These are phyloP conservation scores for Ulota crispa DNA, from an alignment of 225 moss, liverwort and hornwort species.

Conservation along the genomic window DNA sequence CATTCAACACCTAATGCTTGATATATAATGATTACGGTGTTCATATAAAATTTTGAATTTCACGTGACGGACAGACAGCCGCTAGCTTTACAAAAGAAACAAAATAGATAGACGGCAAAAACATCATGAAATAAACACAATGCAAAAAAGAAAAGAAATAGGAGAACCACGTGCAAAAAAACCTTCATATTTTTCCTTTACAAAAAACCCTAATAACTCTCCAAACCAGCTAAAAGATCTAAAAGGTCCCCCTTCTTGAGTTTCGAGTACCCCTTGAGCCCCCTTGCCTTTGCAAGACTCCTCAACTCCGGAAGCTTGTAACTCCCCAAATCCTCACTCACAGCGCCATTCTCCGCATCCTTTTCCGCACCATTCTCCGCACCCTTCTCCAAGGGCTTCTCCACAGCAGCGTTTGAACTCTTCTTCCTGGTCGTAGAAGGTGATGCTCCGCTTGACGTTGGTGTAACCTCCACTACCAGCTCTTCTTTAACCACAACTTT, in stretches of 20 bases:
- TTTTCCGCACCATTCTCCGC: slow-evolving; percentile 22
- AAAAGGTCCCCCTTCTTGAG: slow-evolving; percentile 66
- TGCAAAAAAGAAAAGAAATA: neutral
- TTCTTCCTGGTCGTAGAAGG: slow-evolving; percentile 5
- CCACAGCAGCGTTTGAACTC: neutral
- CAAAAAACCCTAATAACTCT: slow-evolving; percentile 29
- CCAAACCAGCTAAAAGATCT: slow-evolving; percentile 48
- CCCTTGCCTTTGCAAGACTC: slow-evolving; percentile 65
- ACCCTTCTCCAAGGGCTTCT: slow-evolving; percentile 9
- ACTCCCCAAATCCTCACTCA: slow-evolving; percentile 32
- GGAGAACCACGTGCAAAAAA: slow-evolving; percentile 19
- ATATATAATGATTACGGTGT: no score
- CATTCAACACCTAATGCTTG: no score
- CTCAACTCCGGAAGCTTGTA: slow-evolving; percentile 66
- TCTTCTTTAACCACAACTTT: neutral
- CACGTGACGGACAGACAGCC: no score
- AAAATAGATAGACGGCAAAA: no score
- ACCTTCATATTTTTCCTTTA: slow-evolving; percentile 21
- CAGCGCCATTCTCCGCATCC: slow-evolving; percentile 30
- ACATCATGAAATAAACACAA: neutral
- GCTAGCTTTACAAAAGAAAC: no score
- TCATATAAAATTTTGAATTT: no score
- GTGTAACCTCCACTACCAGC: neutral
- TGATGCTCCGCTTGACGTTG: neutral
- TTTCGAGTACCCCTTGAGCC: slow-evolving; percentile 76